Percentiles rank a stretch among this genome's conserved stretches.
Conservation (phyloP, 768 basidiomycete species). For the Leccinellum albellum region DNA sequence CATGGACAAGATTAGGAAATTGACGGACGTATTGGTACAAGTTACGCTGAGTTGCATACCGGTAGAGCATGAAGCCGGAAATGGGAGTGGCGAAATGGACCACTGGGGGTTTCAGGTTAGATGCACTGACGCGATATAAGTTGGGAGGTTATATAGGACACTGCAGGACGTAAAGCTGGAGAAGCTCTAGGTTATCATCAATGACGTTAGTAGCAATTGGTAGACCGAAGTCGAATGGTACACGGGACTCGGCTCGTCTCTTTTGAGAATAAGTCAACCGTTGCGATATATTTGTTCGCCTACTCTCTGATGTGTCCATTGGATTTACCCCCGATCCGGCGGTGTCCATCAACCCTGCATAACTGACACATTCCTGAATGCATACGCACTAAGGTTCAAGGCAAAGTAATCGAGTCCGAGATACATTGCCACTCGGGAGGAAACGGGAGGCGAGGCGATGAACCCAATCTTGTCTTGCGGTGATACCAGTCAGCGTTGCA, state of each 20-base stretch:
- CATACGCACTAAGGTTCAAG: slow-evolving; percentile 23
- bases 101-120: no score
- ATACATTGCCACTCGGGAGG: slow-evolving; percentile 7
- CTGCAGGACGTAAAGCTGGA: no score
- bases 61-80: no score
- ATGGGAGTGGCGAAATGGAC: no score
- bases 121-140: background rate
- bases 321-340: slow-evolving; percentile 6
- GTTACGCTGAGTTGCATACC: no score
- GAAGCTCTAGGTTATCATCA: no score
- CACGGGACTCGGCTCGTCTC: no score
- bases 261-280: no score
- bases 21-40: no score
- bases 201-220: no score
- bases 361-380: slow-evolving; percentile 10
- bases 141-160: background rate
- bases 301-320: slow-evolving; percentile 14
- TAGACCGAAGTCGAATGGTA: no score
- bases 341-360: slow-evolving; percentile 16
- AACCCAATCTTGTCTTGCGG: slow-evolving; percentile 20
- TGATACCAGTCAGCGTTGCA: background rate
- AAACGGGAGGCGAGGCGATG: slow-evolving; percentile 18
- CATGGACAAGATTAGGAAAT: no score
- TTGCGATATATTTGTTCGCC: background rate
- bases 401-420: slow-evolving; percentile 19